Percentiles rank a stretch among this genome's conserved stretches.
phyloP scores from a whole-genome alignment of 2,329 filamentous ascomycete species.

The Penicillium digitatum region DNA sequence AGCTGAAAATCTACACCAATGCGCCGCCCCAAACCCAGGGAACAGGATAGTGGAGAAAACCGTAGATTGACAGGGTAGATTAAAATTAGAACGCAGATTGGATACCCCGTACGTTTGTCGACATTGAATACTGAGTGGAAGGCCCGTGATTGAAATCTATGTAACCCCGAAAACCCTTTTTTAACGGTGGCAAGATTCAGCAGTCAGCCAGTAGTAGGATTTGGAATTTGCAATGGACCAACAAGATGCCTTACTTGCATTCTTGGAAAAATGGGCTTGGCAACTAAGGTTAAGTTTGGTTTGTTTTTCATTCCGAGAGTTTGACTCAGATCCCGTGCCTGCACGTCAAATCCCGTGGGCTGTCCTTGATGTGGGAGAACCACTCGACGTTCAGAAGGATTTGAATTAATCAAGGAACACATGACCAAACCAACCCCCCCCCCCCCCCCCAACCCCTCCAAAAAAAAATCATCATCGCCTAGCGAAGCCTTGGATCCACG shows the following conservation, averaged over 20 bases:
- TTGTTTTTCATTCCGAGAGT: not conserved
- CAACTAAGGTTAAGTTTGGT: not conserved
- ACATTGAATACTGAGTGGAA: not conserved
- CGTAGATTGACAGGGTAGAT: constrained; percentile 4
- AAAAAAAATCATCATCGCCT: too few relatives aligned
- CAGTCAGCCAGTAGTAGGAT: not conserved
- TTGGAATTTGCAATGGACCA: not conserved
- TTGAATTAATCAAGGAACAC: not conserved
- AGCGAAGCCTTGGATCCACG: not conserved
- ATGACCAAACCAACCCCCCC: not conserved
- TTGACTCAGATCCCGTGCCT: not conserved
- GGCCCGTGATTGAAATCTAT: not conserved
- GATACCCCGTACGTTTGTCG: not conserved
- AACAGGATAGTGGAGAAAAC: constrained; percentile 10
- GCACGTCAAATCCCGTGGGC: not conserved
- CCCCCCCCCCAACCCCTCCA: too few relatives aligned
- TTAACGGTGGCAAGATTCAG: constrained; percentile 3
- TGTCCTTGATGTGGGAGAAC: not conserved
- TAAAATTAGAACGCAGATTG: not conserved
- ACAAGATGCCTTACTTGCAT: not conserved
- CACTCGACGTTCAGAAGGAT: not conserved
- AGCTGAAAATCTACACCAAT: not conserved
- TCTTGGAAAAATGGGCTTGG: not conserved
- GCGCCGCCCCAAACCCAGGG: constrained; percentile 10
- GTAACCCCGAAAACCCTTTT: constrained; percentile 5